Evolutionary conservation across 805 yeast species (phyloP).

Genomic region (Candida parachauliodes): DNA sequence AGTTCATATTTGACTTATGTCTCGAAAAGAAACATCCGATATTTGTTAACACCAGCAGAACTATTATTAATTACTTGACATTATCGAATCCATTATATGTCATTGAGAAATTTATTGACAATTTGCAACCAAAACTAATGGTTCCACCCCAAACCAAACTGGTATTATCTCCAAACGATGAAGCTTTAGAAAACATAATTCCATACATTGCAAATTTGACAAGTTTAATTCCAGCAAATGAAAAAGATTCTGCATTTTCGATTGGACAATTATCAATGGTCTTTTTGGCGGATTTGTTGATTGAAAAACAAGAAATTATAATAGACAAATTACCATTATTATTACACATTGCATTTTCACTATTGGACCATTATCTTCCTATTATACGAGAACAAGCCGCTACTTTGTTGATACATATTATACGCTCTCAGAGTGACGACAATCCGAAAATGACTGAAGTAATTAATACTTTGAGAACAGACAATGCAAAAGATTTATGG

Average conservation of each 20-base stretch:
- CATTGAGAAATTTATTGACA: constrained; percentile 61
- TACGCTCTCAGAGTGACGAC: constrained; percentile 59
- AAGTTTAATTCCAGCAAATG: constrained; percentile 48
- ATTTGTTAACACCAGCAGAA: constrained; percentile 77
- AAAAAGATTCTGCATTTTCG: constrained; percentile 76
- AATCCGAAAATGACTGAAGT: constrained; percentile 54
- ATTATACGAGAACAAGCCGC: constrained; percentile 84
- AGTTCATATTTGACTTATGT: constrained; percentile 65
- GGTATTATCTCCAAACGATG: constrained; percentile 3
- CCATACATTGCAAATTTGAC: constrained; percentile 79
- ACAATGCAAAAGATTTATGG: constrained; percentile 56
- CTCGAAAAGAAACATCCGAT: constrained; percentile 65
- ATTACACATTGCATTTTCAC: constrained; percentile 72
- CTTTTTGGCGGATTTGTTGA: constrained; percentile 75
- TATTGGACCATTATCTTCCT: constrained; percentile 83
- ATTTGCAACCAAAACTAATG: constrained; percentile 82
- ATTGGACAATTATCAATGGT: constrained; percentile 84
- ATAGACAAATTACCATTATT: constrained; percentile 62
- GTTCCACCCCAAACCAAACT: constrained; percentile 57
- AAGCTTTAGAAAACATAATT: constrained; percentile 23
- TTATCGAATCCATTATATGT: constrained; percentile 42
- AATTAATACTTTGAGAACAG: constrained; percentile 55
- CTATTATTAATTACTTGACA: constrained; percentile 76
- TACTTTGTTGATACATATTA: constrained; percentile 65
- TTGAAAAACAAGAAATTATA: constrained; percentile 62